phyloP scores from a whole-genome alignment of 1,284 basidiomycete genomes.

The Mycena sp. region DNA sequence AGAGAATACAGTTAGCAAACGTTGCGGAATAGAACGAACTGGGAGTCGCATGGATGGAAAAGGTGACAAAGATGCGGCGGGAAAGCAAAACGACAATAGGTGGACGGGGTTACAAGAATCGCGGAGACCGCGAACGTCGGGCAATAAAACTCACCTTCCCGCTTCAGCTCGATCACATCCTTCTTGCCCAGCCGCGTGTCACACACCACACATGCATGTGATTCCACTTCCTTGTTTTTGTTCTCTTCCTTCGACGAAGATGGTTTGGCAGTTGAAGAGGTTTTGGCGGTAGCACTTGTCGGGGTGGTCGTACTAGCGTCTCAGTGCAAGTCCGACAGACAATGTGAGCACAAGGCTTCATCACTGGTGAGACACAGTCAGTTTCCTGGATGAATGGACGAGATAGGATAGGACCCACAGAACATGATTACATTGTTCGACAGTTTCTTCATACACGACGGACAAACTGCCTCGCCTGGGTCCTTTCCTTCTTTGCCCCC shows the following conservation, averaged over 20 bases:
- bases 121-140: conserved; percentile 27
- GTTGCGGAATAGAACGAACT: too few relatives aligned
- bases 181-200: conserved; percentile 69
- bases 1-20: conserved; percentile 9
- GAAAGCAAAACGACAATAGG: too few relatives aligned
- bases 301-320: conserved; percentile 72
- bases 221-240: conserved; percentile 53
- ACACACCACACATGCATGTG: conserved; percentile 75
- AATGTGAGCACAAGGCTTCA: conserved; percentile 86
- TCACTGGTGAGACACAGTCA: conserved; percentile 53
- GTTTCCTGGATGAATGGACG: not conserved
- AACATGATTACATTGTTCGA: conserved; percentile 81
- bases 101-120: not conserved
- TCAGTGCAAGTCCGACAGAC: conserved; percentile 89
- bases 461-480: conserved; percentile 79
- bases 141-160: conserved; percentile 73
- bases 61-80: too few relatives aligned
- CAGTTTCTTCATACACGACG: conserved; percentile 87
- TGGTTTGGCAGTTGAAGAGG: not conserved
- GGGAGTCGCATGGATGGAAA: too few relatives aligned
- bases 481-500: conserved; percentile 53
- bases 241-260: not conserved
- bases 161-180: conserved; percentile 79
- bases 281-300: not conserved
- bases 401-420: conserved; percentile 56